A percentile compares a stretch with the other conserved stretches of the same genome.
These are phyloP conservation scores for Rugonectria rugulosa DNA, from an alignment of 2,329 filamentous ascomycete genomes.

Conservation along the genomic window DNA sequence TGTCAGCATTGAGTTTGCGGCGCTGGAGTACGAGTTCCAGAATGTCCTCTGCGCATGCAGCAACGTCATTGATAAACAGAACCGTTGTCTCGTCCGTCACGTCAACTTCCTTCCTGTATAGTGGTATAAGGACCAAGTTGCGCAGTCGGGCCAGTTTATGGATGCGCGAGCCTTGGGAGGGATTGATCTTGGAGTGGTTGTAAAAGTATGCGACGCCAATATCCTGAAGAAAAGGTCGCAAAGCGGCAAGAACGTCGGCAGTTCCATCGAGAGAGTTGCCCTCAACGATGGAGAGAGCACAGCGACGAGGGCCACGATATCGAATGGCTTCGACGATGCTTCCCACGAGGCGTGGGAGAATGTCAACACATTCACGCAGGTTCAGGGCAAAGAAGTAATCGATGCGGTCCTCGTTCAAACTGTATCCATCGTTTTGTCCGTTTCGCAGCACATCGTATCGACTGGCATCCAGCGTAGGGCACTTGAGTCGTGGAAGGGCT, in stretches of 20 bases:
- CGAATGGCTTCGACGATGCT: constrained; percentile 58
- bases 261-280: constrained; percentile 64
- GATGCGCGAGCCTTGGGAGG: constrained; percentile 54
- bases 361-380: constrained; percentile 52
- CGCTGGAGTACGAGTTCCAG: constrained; percentile 62
- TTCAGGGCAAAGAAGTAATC: constrained; percentile 63
- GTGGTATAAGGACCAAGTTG: constrained; percentile 59
- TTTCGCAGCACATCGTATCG: constrained; percentile 38
- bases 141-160: constrained; percentile 56
- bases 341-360: constrained; percentile 61
- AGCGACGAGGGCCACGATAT: constrained; percentile 59
- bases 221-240: constrained; percentile 49
- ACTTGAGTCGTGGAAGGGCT: constrained; percentile 37
- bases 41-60: constrained; percentile 60
- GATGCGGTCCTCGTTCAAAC: background rate
- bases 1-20: constrained; percentile 53
- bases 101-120: constrained; percentile 40
- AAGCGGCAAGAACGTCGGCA: constrained; percentile 53
- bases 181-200: constrained; percentile 52
- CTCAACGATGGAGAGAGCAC: constrained; percentile 63
- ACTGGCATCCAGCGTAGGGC: constrained; percentile 33
- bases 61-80: constrained; percentile 62
- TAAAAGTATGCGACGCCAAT: constrained; percentile 53
- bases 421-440: background rate
- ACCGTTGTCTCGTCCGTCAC: constrained; percentile 48